Percentiles rank a stretch among this genome's conserved stretches.
Conservation (phyloP, 257 asterid species). For the Oldenlandia corymbosa region DNA sequence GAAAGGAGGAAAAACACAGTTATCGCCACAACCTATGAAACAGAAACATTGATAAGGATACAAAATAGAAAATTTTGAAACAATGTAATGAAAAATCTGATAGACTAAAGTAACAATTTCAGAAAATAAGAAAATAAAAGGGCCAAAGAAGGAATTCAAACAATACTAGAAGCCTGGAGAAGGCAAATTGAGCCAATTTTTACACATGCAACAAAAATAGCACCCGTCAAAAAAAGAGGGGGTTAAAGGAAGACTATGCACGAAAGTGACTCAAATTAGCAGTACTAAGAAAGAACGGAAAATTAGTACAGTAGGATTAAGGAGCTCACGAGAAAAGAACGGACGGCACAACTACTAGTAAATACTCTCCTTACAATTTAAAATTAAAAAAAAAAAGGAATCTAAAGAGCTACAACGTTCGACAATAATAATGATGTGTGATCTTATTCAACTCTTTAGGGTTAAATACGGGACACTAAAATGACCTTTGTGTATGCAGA, state of each 20-base stretch:
- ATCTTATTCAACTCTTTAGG: not conserved
- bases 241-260: no score
- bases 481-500: not conserved
- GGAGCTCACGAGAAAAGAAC: no score
- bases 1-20: constrained; percentile 87
- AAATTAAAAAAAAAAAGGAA: not conserved
- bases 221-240: no score
- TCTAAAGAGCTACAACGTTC: not conserved
- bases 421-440: not conserved
- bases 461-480: not conserved
- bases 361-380: no score
- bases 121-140: constrained; percentile 4
- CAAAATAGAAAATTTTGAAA: not conserved
- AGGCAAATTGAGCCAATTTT: not conserved
- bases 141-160: not conserved
- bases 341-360: no score
- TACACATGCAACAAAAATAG: not conserved
- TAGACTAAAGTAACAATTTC: not conserved
- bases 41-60: constrained; percentile 7
- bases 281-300: no score
- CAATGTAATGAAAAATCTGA: not conserved
- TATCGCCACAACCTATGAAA: constrained; percentile 88
- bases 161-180: not conserved
- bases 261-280: no score
- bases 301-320: no score